phyloP scores from a whole-genome alignment of 192 early-diverging fungal genomes.

The Podila clonocystis region DNA sequence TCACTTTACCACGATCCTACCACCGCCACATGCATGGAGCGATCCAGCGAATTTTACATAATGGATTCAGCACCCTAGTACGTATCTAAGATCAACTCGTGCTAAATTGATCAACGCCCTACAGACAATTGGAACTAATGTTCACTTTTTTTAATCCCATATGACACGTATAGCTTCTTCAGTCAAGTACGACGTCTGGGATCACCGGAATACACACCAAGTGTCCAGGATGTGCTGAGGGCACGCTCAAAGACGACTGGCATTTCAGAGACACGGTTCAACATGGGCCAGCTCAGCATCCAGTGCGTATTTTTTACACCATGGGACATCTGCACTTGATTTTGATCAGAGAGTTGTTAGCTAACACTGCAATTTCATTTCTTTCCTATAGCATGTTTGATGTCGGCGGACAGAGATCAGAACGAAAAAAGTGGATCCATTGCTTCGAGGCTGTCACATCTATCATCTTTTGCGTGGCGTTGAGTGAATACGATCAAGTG shows the following conservation, averaged over 20 bases:
- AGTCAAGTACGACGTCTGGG: slow-evolving; percentile 88
- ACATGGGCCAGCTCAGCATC: slow-evolving; percentile 90
- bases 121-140: neutral
- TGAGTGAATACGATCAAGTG: slow-evolving; percentile 95
- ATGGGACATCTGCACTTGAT: slow-evolving; percentile 72
- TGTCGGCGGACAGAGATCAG: slow-evolving; percentile 86
- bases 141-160: neutral
- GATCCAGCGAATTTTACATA: slow-evolving; percentile 86
- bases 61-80: slow-evolving; percentile 95
- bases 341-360: neutral
- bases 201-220: slow-evolving; percentile 86
- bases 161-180: slow-evolving; percentile 78
- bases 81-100: slow-evolving; percentile 12
- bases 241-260: slow-evolving; percentile 98
- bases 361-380: neutral
- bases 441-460: slow-evolving; percentile 89
- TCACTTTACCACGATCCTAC: slow-evolving; percentile 78
- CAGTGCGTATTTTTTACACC: slow-evolving; percentile 68
- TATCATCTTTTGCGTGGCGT: slow-evolving; percentile 94
- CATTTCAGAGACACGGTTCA: slow-evolving; percentile 95
- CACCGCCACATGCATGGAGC: slow-evolving; percentile 70
- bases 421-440: slow-evolving; percentile 89
- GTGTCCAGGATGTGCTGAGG: slow-evolving; percentile 92
- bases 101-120: too few species aligned
- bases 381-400: slow-evolving; percentile 76